A percentile compares a stretch with the other conserved stretches of the same genome.
These are phyloP conservation scores for Dioscorea cayenensis DNA, from an alignment of 116 monocot species.

Conservation along the genomic window DNA sequence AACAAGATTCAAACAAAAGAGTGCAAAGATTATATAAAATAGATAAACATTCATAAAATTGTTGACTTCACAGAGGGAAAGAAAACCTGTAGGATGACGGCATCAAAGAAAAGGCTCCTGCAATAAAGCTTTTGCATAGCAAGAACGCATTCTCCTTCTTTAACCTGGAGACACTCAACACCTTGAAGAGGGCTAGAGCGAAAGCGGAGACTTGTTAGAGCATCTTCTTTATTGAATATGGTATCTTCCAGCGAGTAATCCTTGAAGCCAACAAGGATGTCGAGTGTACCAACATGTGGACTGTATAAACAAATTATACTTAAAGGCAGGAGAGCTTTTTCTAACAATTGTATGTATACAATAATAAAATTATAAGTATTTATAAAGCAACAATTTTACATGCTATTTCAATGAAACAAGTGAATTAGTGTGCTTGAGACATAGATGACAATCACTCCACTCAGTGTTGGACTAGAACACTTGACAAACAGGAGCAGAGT, in stretches of 20 bases:
- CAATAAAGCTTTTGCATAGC: conserved; percentile 31
- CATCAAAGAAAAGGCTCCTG: conserved; percentile 40
- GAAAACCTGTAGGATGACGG: conserved; percentile 44
- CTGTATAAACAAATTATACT: conserved; percentile 14
- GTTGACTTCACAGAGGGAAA: background rate
- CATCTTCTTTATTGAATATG: conserved; percentile 41
- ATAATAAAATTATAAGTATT: too few species aligned
- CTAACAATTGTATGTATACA: too few species aligned
- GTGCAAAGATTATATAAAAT: background rate
- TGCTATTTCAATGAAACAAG: too few species aligned
- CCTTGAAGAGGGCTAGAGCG: conserved; percentile 40
- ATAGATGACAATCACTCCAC: too few species aligned
- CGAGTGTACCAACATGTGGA: conserved; percentile 4
- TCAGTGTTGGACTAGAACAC: too few species aligned
- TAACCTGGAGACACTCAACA: conserved; percentile 34
- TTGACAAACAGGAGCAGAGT: too few species aligned
- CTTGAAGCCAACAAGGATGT: conserved; percentile 26
- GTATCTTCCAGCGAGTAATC: conserved; percentile 23
- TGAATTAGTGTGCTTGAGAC: too few species aligned
- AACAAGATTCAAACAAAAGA: too few species aligned
- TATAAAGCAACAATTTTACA: too few species aligned
- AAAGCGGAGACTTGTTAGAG: conserved; percentile 31
- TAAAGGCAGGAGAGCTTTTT: too few species aligned
- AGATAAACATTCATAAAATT: background rate
- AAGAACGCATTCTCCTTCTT: conserved; percentile 45